A percentile compares a stretch with the other conserved stretches of the same genome.
Conservation (phyloP, 495 filamentous ascomycete species). For the Mycothermus thermophilus region DNA sequence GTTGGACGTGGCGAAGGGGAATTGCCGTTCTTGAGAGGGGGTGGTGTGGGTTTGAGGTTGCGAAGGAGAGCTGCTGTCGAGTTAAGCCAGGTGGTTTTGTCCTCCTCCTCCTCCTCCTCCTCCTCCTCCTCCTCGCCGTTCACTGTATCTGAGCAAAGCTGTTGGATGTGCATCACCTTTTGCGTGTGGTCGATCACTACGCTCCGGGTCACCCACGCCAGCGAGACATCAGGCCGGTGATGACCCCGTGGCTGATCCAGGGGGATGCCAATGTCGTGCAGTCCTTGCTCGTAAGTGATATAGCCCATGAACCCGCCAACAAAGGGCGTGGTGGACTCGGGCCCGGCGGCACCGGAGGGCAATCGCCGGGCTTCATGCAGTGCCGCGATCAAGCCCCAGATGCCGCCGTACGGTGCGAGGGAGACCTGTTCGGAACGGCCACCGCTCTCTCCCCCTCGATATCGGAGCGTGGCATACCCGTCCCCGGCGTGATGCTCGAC, state of each 20-base stretch:
- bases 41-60: conserved; percentile 6
- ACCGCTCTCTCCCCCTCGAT: neutral
- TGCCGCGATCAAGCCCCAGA: conserved; percentile 43
- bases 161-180: conserved; percentile 50
- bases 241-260: conserved; percentile 18
- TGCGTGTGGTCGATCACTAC: conserved; percentile 64
- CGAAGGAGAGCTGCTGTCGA: conserved; percentile 20
- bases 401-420: conserved; percentile 23
- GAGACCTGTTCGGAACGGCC: conserved; percentile 16
- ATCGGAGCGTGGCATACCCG: conserved; percentile 15
- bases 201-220: conserved; percentile 66
- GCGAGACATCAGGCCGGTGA: conserved; percentile 56
- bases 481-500: conserved; percentile 40
- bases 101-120: neutral
- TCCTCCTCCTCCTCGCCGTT: too few relatives aligned
- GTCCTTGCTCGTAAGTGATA: conserved; percentile 76
- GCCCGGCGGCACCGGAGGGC: conserved; percentile 7
- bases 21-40: neutral
- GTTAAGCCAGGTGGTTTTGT: conserved; percentile 23
- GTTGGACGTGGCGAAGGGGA: conserved; percentile 8
- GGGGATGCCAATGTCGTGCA: conserved; percentile 44
- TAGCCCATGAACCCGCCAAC: conserved; percentile 85
- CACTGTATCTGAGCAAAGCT: conserved; percentile 26
- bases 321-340: conserved; percentile 41
- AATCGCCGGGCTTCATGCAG: conserved; percentile 42